Base-by-base conservation (phyloP, 768 basidiomycete species). In the Kwoniella botswanensis region DNA sequence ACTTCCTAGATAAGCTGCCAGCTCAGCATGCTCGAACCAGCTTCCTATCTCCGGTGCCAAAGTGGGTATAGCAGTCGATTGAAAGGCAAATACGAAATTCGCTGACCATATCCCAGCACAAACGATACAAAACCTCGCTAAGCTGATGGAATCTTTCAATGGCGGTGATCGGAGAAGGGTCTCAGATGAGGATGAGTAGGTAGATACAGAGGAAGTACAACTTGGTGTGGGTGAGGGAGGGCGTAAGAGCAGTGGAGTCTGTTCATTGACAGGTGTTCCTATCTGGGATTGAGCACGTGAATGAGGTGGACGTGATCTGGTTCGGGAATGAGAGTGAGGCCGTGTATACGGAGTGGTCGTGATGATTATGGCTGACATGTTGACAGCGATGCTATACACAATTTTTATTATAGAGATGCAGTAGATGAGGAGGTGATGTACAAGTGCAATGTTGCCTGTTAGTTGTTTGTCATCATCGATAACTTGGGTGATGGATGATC, bases 51-150 rank as follows among this genome's bases (percentile, higher is more conserved):
- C 63, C 2, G 81, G 81, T 15, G 81, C 79, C 17, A 81, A 59
- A 4, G 82, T 83, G 4, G 82, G 82, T 12, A 83, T 72, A 17
- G 79, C 78, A 18, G 80, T 81, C 10, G 68, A 71, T 65, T 83
- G 82, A 54, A 81, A 76, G 1, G 82, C 82, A 64, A 83, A 82
- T 12, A 81, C 77, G 60, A 82, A 82, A 61, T 83, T 82, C 43
- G 77, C 65, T 4, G 73, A 73, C 81, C 74, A 77, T 58, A 77
- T 74, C n/a, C 78, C 76, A 4, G 67, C 60, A n/a, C 69, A 73
- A 1, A 73, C 60, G 29, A 73, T 59, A 17, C 76, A 54, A 53
- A 80, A 80, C 10, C 77, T 65, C 1, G 63, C 13, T 5, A 57
- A 62, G 1, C 75, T 74, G 4, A 80, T 70, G 4, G 70, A 69